Evolutionary conservation across 169 alveolate species (phyloP), one percentile per base, ranked within the genome.

Genomic region (Besnoitia besnoiti): DNA sequence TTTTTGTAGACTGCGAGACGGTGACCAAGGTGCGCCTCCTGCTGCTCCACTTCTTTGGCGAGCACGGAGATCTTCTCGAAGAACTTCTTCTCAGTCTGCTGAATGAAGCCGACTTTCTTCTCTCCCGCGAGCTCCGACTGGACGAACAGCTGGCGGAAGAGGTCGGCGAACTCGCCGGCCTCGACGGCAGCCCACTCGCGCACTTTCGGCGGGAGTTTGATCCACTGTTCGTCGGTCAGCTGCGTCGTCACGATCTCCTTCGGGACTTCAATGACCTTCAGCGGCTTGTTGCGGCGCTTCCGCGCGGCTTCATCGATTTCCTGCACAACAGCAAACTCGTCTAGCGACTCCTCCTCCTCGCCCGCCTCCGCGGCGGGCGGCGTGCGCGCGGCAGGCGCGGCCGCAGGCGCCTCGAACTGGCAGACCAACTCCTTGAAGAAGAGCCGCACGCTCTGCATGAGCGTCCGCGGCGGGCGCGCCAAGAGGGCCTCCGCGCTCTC

Each of bases 31-130:
- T 76, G 93, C 44, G 76, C 93, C 47, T 89, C 93, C 75, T 89
- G 93, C 62, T 89, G 93, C 80, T 85, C 62, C 82, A 76, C 93
- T 27, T 89, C 93, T 40, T 73, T 85, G n/a, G 88, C 80, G 50
- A 75, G 93, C 51, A 46, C 50, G 62, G 82, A 50, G 24, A 89
- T 40, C 50, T 89, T 76, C 27, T 85, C 49, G 82, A 62, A 76
- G 24, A 62, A 16, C 46, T 89, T 85, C 59, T n/a, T 89, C 89
- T 89, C 93, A 4, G 75, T 40, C 61, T 89, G 88, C 35, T 89
- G 93, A 37, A 67, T 42, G 21, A 67, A 67, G 80, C 42, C 39
- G 42, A 30, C 24, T n/a, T 67, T 67, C 21, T 67, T 10, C 47
- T 21, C 7, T 0, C 80, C 80, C 44, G 80, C 80, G 4, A 89